phyloP scores from a whole-genome alignment of 1,139 yeast genomes.

The Hansenula lynferdii region DNA sequence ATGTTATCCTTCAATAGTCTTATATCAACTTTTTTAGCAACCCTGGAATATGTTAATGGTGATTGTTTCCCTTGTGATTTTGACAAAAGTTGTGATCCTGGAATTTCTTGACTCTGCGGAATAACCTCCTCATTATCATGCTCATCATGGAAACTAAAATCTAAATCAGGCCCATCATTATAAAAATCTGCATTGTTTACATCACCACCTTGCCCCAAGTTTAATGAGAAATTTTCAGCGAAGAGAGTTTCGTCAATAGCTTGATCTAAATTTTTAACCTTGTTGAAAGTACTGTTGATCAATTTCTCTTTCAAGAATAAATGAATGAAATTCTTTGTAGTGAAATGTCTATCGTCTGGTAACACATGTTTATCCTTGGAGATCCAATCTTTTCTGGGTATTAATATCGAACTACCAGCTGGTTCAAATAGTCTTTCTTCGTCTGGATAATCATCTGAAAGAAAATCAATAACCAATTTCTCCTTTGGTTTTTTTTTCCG shows the following conservation, averaged over 20 bases:
- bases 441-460: conserved; percentile 27
- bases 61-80: conserved; percentile 25
- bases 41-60: conserved; percentile 59
- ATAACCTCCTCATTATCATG: conserved; percentile 1
- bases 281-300: conserved; percentile 27
- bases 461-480: conserved; percentile 44
- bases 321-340: conserved; percentile 62
- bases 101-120: conserved; percentile 8
- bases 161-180: conserved; percentile 19
- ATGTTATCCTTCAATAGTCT: conserved; percentile 72
- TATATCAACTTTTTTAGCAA: conserved; percentile 84
- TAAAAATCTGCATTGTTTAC: conserved; percentile 29
- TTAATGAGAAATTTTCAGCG: conserved; percentile 51
- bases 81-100: conserved; percentile 18
- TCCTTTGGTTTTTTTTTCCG: conserved; percentile 28
- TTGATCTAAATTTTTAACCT: conserved; percentile 13
- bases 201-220: neutral
- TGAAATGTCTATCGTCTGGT: conserved; percentile 75
- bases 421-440: conserved; percentile 41
- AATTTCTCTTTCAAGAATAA: conserved; percentile 64
- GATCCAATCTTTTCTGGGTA: conserved; percentile 39
- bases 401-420: conserved; percentile 32
- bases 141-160: conserved; percentile 9
- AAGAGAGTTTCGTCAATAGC: conserved; percentile 66
- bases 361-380: conserved; percentile 43